Evolutionary conservation across 306 rosid genomes (phyloP).

Genomic region (Hippophae rhamnoides): DNA sequence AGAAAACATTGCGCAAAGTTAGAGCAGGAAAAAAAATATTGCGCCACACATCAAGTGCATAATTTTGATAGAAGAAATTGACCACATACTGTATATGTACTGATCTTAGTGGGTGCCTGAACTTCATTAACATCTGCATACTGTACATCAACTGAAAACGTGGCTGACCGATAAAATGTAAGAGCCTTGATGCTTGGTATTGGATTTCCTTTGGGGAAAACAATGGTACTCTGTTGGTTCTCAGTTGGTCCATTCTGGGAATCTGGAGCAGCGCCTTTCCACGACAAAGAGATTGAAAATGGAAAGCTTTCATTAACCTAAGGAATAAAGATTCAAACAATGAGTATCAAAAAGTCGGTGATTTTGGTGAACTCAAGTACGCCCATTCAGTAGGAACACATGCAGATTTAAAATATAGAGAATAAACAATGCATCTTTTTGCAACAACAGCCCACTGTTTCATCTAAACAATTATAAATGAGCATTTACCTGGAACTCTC

Average conservation of each 20-base stretch:
- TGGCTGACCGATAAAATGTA: conserved; percentile 59
- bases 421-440: too few species aligned
- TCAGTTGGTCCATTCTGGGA: conserved; percentile 51
- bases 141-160: conserved; percentile 64
- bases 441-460: too few species aligned
- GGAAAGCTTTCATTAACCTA: conserved; percentile 86
- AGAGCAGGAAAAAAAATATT: not conserved
- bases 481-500: conserved; percentile 75
- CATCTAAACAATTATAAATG: not conserved
- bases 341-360: not conserved
- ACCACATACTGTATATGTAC: conserved; percentile 63
- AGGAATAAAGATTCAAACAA: conserved; percentile 9
- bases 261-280: conserved; percentile 75
- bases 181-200: conserved; percentile 67
- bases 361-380: not conserved
- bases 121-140: conserved; percentile 51
- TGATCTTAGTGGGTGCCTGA: conserved; percentile 60
- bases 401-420: too few species aligned
- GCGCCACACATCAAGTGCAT: not conserved
- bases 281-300: conserved; percentile 55
- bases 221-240: conserved; percentile 40
- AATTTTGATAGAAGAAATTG: not conserved
- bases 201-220: conserved; percentile 81
- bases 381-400: too few species aligned
- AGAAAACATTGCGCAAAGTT: not conserved